A percentile compares a stretch with the other conserved stretches of the same genome.
These are phyloP conservation scores for Avena sativa DNA, from an alignment of 176 grass and related monocot species.

Conservation along the genomic window DNA sequence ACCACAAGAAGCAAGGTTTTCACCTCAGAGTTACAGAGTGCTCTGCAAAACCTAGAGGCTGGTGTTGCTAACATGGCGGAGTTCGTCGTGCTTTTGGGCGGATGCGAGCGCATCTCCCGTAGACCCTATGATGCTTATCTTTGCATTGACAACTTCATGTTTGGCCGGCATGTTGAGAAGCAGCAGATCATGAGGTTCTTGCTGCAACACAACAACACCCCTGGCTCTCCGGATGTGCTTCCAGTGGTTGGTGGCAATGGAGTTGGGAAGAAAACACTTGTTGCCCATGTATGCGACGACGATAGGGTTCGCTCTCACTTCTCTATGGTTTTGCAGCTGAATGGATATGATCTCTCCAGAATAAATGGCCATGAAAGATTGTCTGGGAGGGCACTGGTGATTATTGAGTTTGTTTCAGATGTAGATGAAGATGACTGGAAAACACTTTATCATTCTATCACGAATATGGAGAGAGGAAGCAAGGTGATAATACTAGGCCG, in stretches of 20 bases:
- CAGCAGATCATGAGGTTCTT: slow-evolving; percentile 6
- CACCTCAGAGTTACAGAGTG: neutral
- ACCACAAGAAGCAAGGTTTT: neutral
- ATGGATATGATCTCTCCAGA: neutral
- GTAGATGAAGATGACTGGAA: neutral
- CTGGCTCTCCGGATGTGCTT: neutral
- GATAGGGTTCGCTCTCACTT: neutral
- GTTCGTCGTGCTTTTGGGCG: neutral
- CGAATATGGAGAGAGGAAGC: too few relatives aligned
- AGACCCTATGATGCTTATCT: slow-evolving; percentile 13
- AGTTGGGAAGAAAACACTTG: slow-evolving; percentile 30
- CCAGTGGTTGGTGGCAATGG: neutral
- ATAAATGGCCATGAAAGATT: neutral
- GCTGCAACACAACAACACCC: neutral
- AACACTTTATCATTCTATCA: neutral
- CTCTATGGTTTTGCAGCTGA: neutral
- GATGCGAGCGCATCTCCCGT: neutral
- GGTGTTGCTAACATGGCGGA: neutral
- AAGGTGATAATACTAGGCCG: too few relatives aligned
- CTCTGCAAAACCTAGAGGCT: neutral
- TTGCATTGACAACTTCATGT: slow-evolving; percentile 2
- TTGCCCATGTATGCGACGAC: neutral
- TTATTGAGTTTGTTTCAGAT: slow-evolving; percentile 17
- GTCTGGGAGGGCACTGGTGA: neutral
- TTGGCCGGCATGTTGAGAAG: slow-evolving; percentile 18